Evolutionary conservation across 1,139 yeast genomes (phyloP), one percentile per base, ranked within the genome.

Genomic region (Candida dubliniensis): DNA sequence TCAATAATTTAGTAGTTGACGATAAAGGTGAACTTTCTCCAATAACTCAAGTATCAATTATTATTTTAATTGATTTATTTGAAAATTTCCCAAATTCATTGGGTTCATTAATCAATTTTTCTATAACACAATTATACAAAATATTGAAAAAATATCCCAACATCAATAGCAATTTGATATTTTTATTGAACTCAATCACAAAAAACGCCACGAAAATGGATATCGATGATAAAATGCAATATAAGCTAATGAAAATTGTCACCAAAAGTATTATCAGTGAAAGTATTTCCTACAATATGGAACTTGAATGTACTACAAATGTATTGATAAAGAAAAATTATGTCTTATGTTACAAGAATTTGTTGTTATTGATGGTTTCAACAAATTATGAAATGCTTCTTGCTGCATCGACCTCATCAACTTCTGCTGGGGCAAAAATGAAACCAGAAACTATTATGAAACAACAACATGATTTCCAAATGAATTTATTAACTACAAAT

Each of bases 361-460:
- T 72, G 7, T 56, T 71, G 13, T 46, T 70, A 1, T 59, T 74
- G 36, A 56, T 67, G 8, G 61, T 67, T 2, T 57, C 71, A 5
- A 54, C 76, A 8, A 64, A 70, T 50, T 73, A 74, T 50, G 77
- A 72, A 50, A 57, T 57, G 36, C 57, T 73, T 33, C 55, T 71
- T 42, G 64, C 71, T 1, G 50, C 60, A 10, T 69, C 75, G 3
- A 64, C 76, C 2, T 63, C 76, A 0, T 61, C 73, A 5, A 52
- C 66, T 8, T 60, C 72, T 0, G 61, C 71, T 1, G 71, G 74
- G 3, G 66, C 75, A 4, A 72, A 72, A 50, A 49, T 70, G 61
- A 72, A 71, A 43, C 77, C 79, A 0, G 78, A 74, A 41, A 53
- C 69, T 0, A 61, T 74, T 29, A 71, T 73, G 77, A 43, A 60